Evolutionary conservation across 805 yeast genomes (phyloP), one percentile per base, ranked within the genome.

Genomic region (Cyberlindnera meyerae): DNA sequence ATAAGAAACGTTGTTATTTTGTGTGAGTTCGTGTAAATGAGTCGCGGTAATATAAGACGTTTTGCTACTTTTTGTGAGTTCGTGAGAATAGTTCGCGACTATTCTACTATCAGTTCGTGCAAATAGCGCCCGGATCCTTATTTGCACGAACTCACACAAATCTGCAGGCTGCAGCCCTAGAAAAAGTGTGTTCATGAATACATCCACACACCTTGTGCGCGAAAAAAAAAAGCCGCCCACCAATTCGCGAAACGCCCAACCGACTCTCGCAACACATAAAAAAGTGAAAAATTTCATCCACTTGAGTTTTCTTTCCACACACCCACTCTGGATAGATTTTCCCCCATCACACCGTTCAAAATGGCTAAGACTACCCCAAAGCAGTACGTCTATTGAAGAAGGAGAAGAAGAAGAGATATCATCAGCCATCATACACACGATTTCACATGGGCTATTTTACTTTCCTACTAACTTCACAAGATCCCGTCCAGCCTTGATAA

Each of bases 301-400:
- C 9, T 20, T 20, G 9, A 7, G 9, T 8, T 14, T 20, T 13
- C 4, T 14, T 12, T 13, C 27, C 13, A 14, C 15, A 12, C 21
- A 22, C 27, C 8, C 31, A n/a, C n/a, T n/a, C n/a, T n/a, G n/a
- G n/a, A n/a, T 16, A 15, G 11, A 13, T 31, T 8, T 6, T n/a
- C 8, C 20, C 24, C 14, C 29, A 11, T 5, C 24, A 33, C 12
- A 31, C 15, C 29, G 18, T 6, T 15, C 32, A 36, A 45, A 49
- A 52, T 51, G 55, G 57, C 58, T 43, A 52, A 49, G 45, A 25
- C 49, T 35, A 53, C 58, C 34, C 56, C 58, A 52, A 53, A 53
- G 49, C 55, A 54, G 58, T 54, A 49, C 29, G 58, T 54, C 32
- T 8, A n/a, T 7, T 9, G 14, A 12, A 14, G 5, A 20, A 6